Evolutionary conservation across 208 protist genomes (phyloP).

Genomic region (Acanthamoeba sp.): DNA sequence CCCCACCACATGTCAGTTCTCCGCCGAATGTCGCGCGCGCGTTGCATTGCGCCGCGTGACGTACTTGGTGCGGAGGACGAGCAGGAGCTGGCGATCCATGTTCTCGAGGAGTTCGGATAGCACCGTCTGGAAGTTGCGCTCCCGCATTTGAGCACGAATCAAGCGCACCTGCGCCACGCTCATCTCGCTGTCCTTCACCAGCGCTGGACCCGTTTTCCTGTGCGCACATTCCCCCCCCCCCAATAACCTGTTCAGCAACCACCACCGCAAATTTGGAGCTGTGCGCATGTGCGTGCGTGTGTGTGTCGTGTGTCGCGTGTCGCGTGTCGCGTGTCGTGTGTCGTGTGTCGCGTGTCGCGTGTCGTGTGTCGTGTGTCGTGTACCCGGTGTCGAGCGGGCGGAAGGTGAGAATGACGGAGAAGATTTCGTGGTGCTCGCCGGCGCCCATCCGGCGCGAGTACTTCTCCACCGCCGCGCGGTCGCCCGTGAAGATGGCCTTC

Average conservation of each 20-base stretch:
- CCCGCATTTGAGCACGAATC: slow-evolving; percentile 28
- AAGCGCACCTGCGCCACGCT: slow-evolving; percentile 41
- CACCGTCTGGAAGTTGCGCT: slow-evolving; percentile 1
- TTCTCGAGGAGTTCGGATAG: slow-evolving; percentile 63
- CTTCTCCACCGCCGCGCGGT: slow-evolving; percentile 72
- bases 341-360: neutral
- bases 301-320: too few species aligned
- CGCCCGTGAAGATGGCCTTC: slow-evolving; percentile 77
- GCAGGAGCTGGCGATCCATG: slow-evolving; percentile 50
- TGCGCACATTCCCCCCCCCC: too few species aligned
- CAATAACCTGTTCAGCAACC: too few species aligned
- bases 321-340: too few species aligned
- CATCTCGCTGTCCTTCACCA: slow-evolving; percentile 51
- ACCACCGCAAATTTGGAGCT: too few species aligned
- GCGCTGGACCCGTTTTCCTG: neutral
- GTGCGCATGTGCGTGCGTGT: neutral
- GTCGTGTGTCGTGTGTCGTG: neutral
- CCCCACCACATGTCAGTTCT: neutral
- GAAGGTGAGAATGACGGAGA: slow-evolving; percentile 68
- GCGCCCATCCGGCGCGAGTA: slow-evolving; percentile 53
- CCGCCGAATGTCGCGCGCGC: too few species aligned
- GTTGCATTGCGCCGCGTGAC: too few species aligned
- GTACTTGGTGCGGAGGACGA: slow-evolving; percentile 59
- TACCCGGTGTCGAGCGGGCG: slow-evolving; percentile 20
- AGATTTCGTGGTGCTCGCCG: slow-evolving; percentile 65